Conservation (phyloP, 2,329 filamentous ascomycete species). For the Apiospora sp. region DNA sequence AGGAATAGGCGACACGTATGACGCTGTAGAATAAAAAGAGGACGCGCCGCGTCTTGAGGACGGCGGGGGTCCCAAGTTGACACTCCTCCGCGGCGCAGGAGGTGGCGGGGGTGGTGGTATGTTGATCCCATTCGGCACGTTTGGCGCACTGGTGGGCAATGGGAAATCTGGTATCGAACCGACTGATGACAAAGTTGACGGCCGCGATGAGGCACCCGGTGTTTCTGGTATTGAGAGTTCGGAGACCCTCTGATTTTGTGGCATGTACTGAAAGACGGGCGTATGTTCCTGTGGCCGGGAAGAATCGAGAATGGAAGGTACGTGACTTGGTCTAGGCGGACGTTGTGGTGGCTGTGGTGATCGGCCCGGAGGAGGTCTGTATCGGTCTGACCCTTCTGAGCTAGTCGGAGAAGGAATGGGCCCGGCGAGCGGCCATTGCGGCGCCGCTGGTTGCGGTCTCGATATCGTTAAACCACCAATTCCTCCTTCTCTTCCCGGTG, state of each 20-base stretch:
- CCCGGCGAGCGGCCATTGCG: constrained; percentile 49
- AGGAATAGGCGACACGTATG: constrained; percentile 77
- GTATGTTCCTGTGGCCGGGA: constrained; percentile 64
- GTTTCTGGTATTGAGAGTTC: constrained; percentile 56
- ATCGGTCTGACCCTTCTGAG: constrained; percentile 47
- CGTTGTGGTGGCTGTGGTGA: constrained; percentile 62
- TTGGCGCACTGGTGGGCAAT: constrained; percentile 46
- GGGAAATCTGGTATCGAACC: constrained; percentile 69
- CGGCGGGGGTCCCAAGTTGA: constrained; percentile 66
- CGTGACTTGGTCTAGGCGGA: constrained; percentile 66
- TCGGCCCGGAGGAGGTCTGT: constrained; percentile 59
- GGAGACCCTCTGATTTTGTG: constrained; percentile 47
- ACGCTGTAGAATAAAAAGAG: constrained; percentile 70
- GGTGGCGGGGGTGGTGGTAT: constrained; percentile 33
- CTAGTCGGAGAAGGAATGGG: constrained; percentile 37
- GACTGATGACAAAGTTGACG: constrained; percentile 60
- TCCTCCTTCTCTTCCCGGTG: constrained; percentile 44
- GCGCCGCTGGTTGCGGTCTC: constrained; percentile 46
- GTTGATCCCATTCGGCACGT: constrained; percentile 27
- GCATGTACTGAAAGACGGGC: constrained; percentile 59
- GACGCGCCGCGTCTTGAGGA: constrained; percentile 67
- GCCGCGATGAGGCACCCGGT: constrained; percentile 54
- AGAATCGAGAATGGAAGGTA: constrained; percentile 66
- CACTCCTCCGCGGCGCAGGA: constrained; percentile 54
- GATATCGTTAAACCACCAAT: constrained; percentile 52